These are phyloP conservation scores for Sclerotinia glacialis DNA, from an alignment of 2,329 filamentous ascomycete genomes.

Conservation along the genomic window DNA sequence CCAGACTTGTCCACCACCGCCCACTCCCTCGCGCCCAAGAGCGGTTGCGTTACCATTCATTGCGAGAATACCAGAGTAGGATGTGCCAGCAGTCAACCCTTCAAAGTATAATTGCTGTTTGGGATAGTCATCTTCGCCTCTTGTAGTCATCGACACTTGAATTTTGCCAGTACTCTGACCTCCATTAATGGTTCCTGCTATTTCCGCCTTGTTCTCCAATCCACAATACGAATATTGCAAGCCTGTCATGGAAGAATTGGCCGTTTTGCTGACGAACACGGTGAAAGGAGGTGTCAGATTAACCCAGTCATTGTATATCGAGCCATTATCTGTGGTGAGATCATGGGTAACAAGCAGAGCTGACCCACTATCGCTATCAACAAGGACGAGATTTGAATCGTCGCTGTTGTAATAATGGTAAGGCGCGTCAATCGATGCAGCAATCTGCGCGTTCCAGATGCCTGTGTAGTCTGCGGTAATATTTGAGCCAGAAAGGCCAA, in stretches of 20 bases:
- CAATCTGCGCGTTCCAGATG: constrained; percentile 76
- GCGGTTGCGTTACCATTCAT: constrained; percentile 54
- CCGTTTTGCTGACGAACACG: constrained; percentile 70
- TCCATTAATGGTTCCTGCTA: constrained; percentile 55
- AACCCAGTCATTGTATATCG: constrained; percentile 54
- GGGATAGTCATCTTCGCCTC: constrained; percentile 63
- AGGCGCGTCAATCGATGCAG: constrained; percentile 73
- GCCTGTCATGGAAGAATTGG: constrained; percentile 61
- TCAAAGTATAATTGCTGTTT: constrained; percentile 87
- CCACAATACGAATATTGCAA: constrained; percentile 81
- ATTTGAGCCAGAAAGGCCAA: constrained; percentile 71
- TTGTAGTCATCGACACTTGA: constrained; percentile 64
- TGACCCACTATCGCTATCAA: constrained; percentile 79
- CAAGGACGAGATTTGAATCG: constrained; percentile 59
- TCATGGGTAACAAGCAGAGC: constrained; percentile 78
- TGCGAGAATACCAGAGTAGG: constrained; percentile 73
- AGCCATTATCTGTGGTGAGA: constrained; percentile 54
- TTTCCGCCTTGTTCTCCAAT: constrained; percentile 62
- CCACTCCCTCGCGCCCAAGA: constrained; percentile 53
- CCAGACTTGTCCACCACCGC: constrained; percentile 76
- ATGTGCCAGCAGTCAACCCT: constrained; percentile 67
- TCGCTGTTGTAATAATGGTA: constrained; percentile 63
- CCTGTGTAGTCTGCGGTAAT: constrained; percentile 52
- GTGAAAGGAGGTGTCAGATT: constrained; percentile 63
- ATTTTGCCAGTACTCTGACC: constrained; percentile 46